phyloP scores from a whole-genome alignment of 768 basidiomycete genomes.

The Termitomyces sp. region DNA sequence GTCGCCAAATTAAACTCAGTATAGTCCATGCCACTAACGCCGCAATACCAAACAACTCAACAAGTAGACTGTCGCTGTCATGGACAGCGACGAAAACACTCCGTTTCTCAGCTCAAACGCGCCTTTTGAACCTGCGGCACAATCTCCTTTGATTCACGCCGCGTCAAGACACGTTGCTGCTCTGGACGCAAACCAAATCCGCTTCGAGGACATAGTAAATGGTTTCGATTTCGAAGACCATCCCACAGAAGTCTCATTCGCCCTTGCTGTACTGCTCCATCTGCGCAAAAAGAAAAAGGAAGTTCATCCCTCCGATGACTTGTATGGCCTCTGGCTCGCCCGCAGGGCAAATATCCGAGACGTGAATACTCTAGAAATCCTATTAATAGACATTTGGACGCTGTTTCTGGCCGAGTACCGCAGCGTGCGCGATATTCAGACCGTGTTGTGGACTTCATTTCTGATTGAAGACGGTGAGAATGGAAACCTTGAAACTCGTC shows the following conservation, averaged over 20 bases:
- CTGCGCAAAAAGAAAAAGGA: constrained; percentile 21
- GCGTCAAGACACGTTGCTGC: constrained; percentile 15
- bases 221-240: constrained; percentile 10
- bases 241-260: constrained; percentile 22
- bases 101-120: constrained; percentile 13
- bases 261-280: constrained; percentile 29
- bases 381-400: constrained; percentile 31
- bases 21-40: too few relatives aligned
- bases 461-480: constrained; percentile 22
- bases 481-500: constrained; percentile 11
- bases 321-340: constrained; percentile 40
- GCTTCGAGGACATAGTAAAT: constrained; percentile 15
- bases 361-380: constrained; percentile 26
- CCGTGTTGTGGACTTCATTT: constrained; percentile 44
- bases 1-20: too few relatives aligned
- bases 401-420: constrained; percentile 37
- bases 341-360: constrained; percentile 19
- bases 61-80: not conserved
- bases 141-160: constrained; percentile 13
- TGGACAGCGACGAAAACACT: constrained; percentile 16
- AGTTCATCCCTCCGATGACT: constrained; percentile 18
- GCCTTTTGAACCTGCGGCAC: not conserved
- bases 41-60: constrained; percentile 11
- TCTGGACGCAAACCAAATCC: constrained; percentile 17
- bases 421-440: constrained; percentile 35